Evolutionary conservation across 768 basidiomycete species (phyloP), one percentile per base, ranked within the genome.

Genomic region (Lentinus brumalis): DNA sequence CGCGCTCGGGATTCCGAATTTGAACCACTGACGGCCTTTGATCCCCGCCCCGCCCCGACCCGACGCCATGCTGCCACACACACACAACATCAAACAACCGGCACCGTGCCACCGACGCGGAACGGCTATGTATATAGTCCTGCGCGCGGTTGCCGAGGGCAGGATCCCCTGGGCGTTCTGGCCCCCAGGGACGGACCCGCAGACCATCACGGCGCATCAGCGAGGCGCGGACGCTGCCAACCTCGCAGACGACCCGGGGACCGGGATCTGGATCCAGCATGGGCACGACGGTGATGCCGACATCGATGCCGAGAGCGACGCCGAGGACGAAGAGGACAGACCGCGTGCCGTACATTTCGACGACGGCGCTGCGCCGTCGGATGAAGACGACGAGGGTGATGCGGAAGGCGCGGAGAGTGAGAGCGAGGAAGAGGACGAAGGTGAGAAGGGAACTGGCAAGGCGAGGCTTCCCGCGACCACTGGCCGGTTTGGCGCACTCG

Each of bases 161-260:
- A 81, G 79, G 62, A 78, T 96, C 47, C 77, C 78, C 21, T 97
- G 94, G 94, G 89, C 84, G 32, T 96, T 95, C 74, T 90, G 88
- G 86, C 93, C 94, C 8, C 87, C 89, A 12, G 81, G 70, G 1
- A 70, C 68, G 35, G 65, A 61, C 26, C 50, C 52, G 59, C 77
- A 71, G 4, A 67, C 73, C 14, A 53, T 71, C 41, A 71, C 72
- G 9, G 59, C 60, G 11, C 60, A 72, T 38, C 68, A 73, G 50
- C 68, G 60, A n/a, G 69, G 69, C 8, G 68, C 70, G 31, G 78
- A 73, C 10, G 14, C 4, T 35, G 35, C 3, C 35, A 35, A 35
- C 35, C 35, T 11, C 10, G 46, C 46, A 11, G 46, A 49, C n/a
- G 16, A 26, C 21, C 21, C 44, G 14, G 46, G 46, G 7, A 66